A percentile compares a stretch with the other conserved stretches of the same genome.
These are phyloP conservation scores for Dactylella cylindrospora DNA, from an alignment of 2,329 filamentous ascomycete species.

Conservation along the genomic window DNA sequence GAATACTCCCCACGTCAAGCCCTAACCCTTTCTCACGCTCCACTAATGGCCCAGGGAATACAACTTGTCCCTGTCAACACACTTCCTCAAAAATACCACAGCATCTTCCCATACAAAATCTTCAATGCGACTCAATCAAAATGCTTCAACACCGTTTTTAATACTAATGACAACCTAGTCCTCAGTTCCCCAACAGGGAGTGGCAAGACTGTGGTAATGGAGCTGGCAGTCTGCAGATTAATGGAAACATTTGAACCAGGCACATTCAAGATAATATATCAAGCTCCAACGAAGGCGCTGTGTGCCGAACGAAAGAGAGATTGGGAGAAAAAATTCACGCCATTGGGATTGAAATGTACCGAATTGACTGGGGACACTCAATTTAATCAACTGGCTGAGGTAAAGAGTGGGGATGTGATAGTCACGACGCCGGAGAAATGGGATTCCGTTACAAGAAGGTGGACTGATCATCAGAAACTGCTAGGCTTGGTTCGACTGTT, in stretches of 20 bases:
- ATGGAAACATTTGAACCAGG: constrained; percentile 60
- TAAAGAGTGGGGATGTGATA: constrained; percentile 76
- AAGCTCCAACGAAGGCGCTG: constrained; percentile 79
- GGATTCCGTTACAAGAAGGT: constrained; percentile 85
- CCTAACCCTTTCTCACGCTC: constrained; percentile 46
- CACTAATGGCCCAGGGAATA: constrained; percentile 53
- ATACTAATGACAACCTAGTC: constrained; percentile 72
- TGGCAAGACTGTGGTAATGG: constrained; percentile 79
- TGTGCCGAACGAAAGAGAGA: constrained; percentile 71
- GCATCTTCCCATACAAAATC: constrained; percentile 70
- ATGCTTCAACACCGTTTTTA: constrained; percentile 69
- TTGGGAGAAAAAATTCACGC: constrained; percentile 73
- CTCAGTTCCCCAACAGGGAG: constrained; percentile 80
- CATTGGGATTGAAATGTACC: constrained; percentile 67
- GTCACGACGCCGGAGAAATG: constrained; percentile 88
- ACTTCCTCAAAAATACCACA: constrained; percentile 69
- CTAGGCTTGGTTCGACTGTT: constrained; percentile 76
- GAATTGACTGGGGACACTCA: constrained; percentile 83
- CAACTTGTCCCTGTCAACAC: constrained; percentile 51
- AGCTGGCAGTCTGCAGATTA: constrained; percentile 76
- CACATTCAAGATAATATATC: constrained; percentile 79
- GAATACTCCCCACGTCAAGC: constrained; percentile 10
- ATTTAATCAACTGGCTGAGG: constrained; percentile 64
- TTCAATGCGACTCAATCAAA: constrained; percentile 85
- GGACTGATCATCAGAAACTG: constrained; percentile 75